Evolutionary conservation across 768 basidiomycete genomes (phyloP), one percentile per base, ranked within the genome.

Genomic region (Lyophyllum shimeji): DNA sequence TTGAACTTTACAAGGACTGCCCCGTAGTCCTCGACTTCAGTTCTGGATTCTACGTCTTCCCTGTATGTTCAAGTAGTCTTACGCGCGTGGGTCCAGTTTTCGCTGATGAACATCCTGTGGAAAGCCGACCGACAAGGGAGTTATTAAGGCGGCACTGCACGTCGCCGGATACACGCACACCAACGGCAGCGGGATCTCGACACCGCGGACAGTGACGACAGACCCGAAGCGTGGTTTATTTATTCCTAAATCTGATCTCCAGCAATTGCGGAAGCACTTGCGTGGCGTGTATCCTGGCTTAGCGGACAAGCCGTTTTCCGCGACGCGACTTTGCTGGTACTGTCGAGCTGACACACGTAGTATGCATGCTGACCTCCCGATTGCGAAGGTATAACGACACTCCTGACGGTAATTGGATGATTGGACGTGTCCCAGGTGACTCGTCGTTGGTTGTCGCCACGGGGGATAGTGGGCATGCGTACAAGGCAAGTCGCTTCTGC

Each of bases 311-410:
- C 81, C 89, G 0, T 90, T 94, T 65, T 66, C 71, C 27, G 75
- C 75, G 7, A 95, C 94, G 11, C 74, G 95, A 56, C 69, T 98
- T 59, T 98, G 95, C 73, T 98, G 95, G 95, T 92, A 66, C 67
- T 37, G 15, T 42, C 20, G 23, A 37, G 1, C 8, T 15, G 43
- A 17, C 13, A 20, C 29, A 37, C 17, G 27, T 29, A 13, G 43
- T 46, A 7, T 12, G 40, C 40, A 42, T 42, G 23, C 39, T 58
- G 37, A 57, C 18, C 13, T 13, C 39, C 34, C 25, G 40, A 9
- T 17, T n/a, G 17, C 39, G 17, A 59, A 95, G 93, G 93, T 98
- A 98, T 68, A 87, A 87, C 21, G 95, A 97, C 63, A 85, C 93
- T 4, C 80, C 85, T 1, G 89, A 95, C 64, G 87, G 84, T 2